These are phyloP conservation scores for Mangifera indica DNA, from an alignment of 345 rosid species.

Conservation along the genomic window DNA sequence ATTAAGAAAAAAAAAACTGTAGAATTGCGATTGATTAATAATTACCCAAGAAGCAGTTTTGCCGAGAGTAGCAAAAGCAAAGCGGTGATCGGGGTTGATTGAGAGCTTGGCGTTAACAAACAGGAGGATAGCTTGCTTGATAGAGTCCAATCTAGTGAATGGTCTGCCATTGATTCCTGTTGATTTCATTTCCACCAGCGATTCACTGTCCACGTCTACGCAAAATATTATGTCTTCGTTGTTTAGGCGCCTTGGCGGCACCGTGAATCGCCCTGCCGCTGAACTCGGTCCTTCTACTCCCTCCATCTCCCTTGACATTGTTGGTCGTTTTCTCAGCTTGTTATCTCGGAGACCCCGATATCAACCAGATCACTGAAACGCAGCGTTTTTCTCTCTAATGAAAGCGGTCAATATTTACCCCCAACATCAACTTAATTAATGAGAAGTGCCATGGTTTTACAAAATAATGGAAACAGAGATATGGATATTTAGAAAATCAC, in stretches of 20 bases:
- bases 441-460: too few species aligned
- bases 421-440: not conserved
- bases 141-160: slow-evolving; percentile 64
- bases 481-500: too few species aligned
- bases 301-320: slow-evolving; percentile 35
- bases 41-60: slow-evolving; percentile 85
- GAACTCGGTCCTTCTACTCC: slow-evolving; percentile 33
- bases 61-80: slow-evolving; percentile 79
- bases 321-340: not conserved
- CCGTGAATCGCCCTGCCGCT: slow-evolving; percentile 40
- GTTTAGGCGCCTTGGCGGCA: slow-evolving; percentile 50
- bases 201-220: slow-evolving; percentile 75
- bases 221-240: slow-evolving; percentile 81
- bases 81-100: slow-evolving; percentile 87
- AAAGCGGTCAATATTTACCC: not conserved
- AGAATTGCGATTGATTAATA: too few species aligned
- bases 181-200: slow-evolving; percentile 73
- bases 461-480: too few species aligned
- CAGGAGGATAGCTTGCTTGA: slow-evolving; percentile 78
- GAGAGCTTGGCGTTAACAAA: slow-evolving; percentile 83
- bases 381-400: not conserved
- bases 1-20: too few species aligned
- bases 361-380: not conserved
- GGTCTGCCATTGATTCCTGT: slow-evolving; percentile 62
- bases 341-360: not conserved